These are phyloP conservation scores for Kodamaea anthophila DNA, from an alignment of 1,139 yeast genomes.

Conservation along the genomic window DNA sequence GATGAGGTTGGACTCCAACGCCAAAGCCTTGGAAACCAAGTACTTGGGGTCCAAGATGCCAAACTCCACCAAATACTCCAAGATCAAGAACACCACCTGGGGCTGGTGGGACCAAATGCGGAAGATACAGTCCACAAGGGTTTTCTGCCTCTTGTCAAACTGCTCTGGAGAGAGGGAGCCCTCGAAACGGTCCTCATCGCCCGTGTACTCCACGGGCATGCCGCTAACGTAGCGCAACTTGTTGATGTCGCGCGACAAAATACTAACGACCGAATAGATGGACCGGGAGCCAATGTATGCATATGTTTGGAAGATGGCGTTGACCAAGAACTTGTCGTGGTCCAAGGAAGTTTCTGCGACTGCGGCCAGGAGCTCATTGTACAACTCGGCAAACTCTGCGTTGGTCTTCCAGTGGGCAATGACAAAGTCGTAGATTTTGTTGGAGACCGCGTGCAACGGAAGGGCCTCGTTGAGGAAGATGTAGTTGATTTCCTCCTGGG, in stretches of 20 bases:
- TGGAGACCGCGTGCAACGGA: constrained; percentile 34
- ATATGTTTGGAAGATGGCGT: constrained; percentile 62
- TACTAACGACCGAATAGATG: constrained; percentile 74
- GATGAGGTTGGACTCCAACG: constrained; percentile 26
- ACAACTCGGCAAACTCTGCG: constrained; percentile 32
- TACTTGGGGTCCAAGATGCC: constrained; percentile 39
- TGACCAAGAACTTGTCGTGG: constrained; percentile 45
- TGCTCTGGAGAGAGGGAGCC: constrained; percentile 36
- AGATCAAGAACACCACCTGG: constrained; percentile 68
- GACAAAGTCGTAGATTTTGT: constrained; percentile 37
- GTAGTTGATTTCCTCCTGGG: constrained; percentile 39
- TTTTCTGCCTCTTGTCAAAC: constrained; percentile 25
- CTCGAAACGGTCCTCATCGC: constrained; percentile 28
- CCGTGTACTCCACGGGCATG: constrained; percentile 22
- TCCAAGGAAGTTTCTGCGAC: constrained; percentile 19
- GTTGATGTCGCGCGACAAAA: constrained; percentile 51
- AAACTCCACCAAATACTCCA: constrained; percentile 55
- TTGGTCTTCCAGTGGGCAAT: constrained; percentile 39
- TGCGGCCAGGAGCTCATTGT: constrained; percentile 22
- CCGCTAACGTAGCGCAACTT: constrained; percentile 45
- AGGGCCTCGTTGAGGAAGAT: constrained; percentile 31
- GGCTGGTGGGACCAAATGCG: constrained; percentile 80
- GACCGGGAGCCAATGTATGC: constrained; percentile 88
- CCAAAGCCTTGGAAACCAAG: constrained; percentile 40
- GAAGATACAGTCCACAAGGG: constrained; percentile 60